These are phyloP conservation scores for Bacidia rubella DNA, from an alignment of 495 filamentous ascomycete genomes.

Conservation along the genomic window DNA sequence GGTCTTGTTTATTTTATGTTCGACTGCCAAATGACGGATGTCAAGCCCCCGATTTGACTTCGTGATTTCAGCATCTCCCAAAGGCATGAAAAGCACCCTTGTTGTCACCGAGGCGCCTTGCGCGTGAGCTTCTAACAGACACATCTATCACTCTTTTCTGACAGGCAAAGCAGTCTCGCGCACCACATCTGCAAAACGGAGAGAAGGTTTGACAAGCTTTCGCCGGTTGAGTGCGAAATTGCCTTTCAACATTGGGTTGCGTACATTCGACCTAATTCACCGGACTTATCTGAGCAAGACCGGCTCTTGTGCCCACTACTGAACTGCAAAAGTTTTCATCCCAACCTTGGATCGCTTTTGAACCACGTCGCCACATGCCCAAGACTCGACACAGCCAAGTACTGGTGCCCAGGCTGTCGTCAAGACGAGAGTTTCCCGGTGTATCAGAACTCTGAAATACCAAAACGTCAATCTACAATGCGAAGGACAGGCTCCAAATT, in stretches of 20 bases:
- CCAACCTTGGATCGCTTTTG: neutral
- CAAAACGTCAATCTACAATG: neutral
- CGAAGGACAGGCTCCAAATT: neutral
- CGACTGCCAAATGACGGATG: no score
- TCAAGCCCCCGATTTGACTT: no score
- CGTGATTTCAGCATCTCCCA: no score
- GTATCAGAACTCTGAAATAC: neutral
- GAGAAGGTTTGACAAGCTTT: neutral
- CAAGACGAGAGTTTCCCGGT: neutral
- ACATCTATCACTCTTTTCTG: neutral
- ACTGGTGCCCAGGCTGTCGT: neutral
- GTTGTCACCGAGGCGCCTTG: neutral
- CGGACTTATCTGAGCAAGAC: neutral
- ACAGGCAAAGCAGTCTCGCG: neutral
- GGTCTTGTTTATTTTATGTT: neutral
- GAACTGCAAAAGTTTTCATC: neutral
- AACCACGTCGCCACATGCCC: neutral
- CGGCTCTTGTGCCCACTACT: neutral
- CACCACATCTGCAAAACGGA: neutral
- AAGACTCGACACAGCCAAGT: neutral
- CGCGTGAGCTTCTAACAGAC: neutral
- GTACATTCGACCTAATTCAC: neutral
- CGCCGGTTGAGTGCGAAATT: neutral
- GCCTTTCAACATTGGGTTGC: neutral
- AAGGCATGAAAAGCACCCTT: neutral